Conservation (phyloP, 495 filamentous ascomycete genomes). For the Hypoxylon lenormandii region DNA sequence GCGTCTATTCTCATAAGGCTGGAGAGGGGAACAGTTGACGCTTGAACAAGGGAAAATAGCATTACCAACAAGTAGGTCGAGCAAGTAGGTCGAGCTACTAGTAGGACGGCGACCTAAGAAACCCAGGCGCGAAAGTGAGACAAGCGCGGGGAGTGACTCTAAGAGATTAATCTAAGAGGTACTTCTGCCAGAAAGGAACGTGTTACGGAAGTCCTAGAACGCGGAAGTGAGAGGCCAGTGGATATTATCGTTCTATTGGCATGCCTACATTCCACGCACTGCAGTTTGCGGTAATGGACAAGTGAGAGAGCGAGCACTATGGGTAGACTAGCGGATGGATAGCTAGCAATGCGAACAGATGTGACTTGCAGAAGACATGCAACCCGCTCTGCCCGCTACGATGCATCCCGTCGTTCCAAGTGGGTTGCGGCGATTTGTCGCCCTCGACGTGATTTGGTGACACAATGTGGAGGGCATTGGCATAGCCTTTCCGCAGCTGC, state of each 20-base stretch:
- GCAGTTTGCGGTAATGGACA: slow-evolving; percentile 16
- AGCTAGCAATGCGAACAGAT: slow-evolving; percentile 36
- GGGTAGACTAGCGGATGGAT: slow-evolving; percentile 15
- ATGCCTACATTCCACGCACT: slow-evolving; percentile 19
- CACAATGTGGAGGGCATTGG: slow-evolving; percentile 42
- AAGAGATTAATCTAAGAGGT: slow-evolving; percentile 6
- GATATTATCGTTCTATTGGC: background rate
- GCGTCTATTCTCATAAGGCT: slow-evolving; percentile 17
- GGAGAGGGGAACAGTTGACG: slow-evolving; percentile 1
- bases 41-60: background rate
- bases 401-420: slow-evolving; percentile 35
- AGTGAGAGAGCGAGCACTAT: slow-evolving; percentile 1
- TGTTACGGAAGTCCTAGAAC: slow-evolving; percentile 6
- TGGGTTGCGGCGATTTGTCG: slow-evolving; percentile 38
- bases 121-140: slow-evolving; percentile 34
- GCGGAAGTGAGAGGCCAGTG: slow-evolving; percentile 1
- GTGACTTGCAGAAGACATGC: slow-evolving; percentile 40
- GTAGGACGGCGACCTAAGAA: slow-evolving; percentile 7
- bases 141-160: slow-evolving; percentile 30
- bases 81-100: slow-evolving; percentile 11
- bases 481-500: slow-evolving; percentile 46
- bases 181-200: slow-evolving; percentile 17
- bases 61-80: slow-evolving; percentile 15
- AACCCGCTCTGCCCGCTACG: slow-evolving; percentile 20
- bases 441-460: slow-evolving; percentile 39